Base-by-base conservation (phyloP, 2,329 filamentous ascomycete genomes). In the Penicillium aurantiogriseum region DNA sequence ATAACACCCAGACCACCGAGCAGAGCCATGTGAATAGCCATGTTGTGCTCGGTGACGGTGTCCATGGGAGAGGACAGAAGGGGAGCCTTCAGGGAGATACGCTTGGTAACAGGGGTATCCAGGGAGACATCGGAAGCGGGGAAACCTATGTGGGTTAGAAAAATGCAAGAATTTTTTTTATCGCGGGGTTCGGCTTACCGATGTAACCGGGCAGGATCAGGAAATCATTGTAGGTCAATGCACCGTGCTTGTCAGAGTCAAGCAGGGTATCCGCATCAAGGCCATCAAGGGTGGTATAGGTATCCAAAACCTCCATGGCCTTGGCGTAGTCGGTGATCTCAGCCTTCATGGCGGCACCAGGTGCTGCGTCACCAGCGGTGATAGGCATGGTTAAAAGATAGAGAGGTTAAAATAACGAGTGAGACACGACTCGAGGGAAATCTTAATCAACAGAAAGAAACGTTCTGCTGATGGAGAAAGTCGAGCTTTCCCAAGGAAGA, bases 31-130 rank as follows among this genome's bases (percentile, higher is more conserved):
- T 97, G 91, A 70, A 99, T 97, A 64, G 94, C 95, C 95, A 99
- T 99, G 76, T 96, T 93, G 80, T 96, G 90, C 82, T 99, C 94
- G 43, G 95, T 99, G 75, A 99, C 94, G 10, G 94, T 99, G 81
- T 99, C 94, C 94, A 99, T 99, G 71, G 95, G 94, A 39, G 94
- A 97, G 46, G 94, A 99, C 65, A 97, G 86, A 72, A 99, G 92
- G 59, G 94, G 94, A 7, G 92, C 95, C 85, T 97, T 99, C 75
- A 99, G 84, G 36, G 90, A 87, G 78, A 99, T 96, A 71, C 91
- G 88, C 85, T 95, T 96, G 67, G 94, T 99, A 70, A 99, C 84
- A 58, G 91, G 91, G 36, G 93, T 91, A 69, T 97, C 94, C 61
- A 99, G 88, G 48, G 80, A 80, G 65, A 97, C 94, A 63, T 90